Evolutionary conservation across 805 yeast species (phyloP), one percentile per base, ranked within the genome.

Genomic region (Teunomyces aglyptinius): DNA sequence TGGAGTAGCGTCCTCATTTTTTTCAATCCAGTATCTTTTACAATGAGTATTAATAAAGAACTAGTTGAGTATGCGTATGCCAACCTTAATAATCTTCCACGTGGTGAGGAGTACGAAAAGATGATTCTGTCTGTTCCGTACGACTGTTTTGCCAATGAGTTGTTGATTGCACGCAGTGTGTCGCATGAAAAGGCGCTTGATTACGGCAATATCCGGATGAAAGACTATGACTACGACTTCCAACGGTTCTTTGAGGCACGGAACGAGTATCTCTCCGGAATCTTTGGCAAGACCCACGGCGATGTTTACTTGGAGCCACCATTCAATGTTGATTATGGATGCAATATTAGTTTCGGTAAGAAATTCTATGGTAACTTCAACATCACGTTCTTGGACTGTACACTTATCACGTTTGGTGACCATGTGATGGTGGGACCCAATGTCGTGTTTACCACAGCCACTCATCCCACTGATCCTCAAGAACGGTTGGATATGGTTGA

Each of bases 281-380:
- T 83, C 15, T 70, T 85, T 41, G 89, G 89, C 10, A 61, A 63
- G 32, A 56, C 70, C 19, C 80, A 77, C 38, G 52, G 65, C 8
- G 63, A 66, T 42, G 49, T 61, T 11, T 70, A 61, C 49, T 58
- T 82, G 31, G 88, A 84, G 61, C 75, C 83, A 1, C 89, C 89
- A 5, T 75, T 80, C 54, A 67, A 51, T 49, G 78, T 82, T 35
- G 91, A 86, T 60, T 85, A 83, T 56, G 92, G 91, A 0, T 77
- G 70, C 60, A 86, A 85, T 62, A 67, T 77, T 31, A 61, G 59
- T 12, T 52, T 83, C 13, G 91, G 89, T 1, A 76, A 81, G 47
- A 60, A 66, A 24, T 79, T 82, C 60, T 85, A 81, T 56, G 71
- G 78, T 29, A 86, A 86, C 63, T 81, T 78, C 73, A 80, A 80